Evolutionary conservation across 768 basidiomycete species (phyloP), one percentile per base, ranked within the genome.

Genomic region (Suillus alpinus): DNA sequence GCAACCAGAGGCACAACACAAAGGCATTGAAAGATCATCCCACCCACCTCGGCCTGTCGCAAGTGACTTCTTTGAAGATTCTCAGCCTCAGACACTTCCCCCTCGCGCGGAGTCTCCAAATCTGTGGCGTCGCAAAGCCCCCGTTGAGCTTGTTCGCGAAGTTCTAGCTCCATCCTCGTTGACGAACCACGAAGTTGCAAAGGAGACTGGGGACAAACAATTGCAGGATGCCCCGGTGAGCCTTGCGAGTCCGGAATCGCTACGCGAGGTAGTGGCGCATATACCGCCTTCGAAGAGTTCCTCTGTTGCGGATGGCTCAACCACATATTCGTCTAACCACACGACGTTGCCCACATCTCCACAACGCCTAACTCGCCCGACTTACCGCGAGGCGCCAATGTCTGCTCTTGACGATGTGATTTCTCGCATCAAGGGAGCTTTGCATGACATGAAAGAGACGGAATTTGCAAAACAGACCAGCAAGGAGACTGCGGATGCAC

Each of bases 391-490:
- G 53, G 79, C 77, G 20, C 74, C 81, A 34, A 91, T 92, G 85
- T 87, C 90, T 2, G 83, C 91, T 18, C 74, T 94, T 63, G 86
- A 91, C 68, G 91, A 94, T 68, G 83, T 86, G 31, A 92, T 94
- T 83, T 91, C 89, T 6, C 84, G 92, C 44, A 93, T 94, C 68
- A 94, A 88, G 68, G 92, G 90, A 36, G 92, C 87, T 14, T 68
- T 94, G 59, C 82, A 85, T 68, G 81, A 80, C 34, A 89, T 89
- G 85, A 88, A 86, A 60, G 75, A 78, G 23, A 39, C 37, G 18
- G 53, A 55, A 39, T 39, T 16, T 18, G 16, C 16, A 62, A 74
- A 67, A 34, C 66, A 58, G 1, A 16, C 58, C 44, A 56, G 55
- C 56, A 40, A 59, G 62, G 65, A 43, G 67, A 66, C 60, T 56